Percentiles rank a stretch among this genome's conserved stretches.
These are phyloP conservation scores for Metarhizium guizhouense DNA, from an alignment of 2,329 filamentous ascomycete species.

Conservation along the genomic window DNA sequence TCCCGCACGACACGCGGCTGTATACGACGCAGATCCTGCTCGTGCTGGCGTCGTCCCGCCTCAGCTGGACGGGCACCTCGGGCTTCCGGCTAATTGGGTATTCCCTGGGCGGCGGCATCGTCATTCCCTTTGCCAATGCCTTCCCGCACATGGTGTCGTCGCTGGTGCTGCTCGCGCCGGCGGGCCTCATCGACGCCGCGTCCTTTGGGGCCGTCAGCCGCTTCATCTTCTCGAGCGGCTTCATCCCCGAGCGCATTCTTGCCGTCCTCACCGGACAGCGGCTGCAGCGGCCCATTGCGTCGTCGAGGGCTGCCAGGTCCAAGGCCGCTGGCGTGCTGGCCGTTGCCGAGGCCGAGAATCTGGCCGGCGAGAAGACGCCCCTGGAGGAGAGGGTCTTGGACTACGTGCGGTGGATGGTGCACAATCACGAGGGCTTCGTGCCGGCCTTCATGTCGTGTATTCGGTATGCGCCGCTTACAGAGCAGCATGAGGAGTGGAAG, in stretches of 20 bases:
- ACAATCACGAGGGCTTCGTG: constrained; percentile 48
- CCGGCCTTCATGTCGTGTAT: constrained; percentile 51
- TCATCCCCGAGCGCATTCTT: constrained; percentile 44
- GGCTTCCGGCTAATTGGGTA: constrained; percentile 67
- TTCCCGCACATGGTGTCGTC: constrained; percentile 62
- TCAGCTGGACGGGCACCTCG: constrained; percentile 53
- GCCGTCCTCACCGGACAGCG: constrained; percentile 37
- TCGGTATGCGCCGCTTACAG: constrained; percentile 42
- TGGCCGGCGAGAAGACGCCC: constrained; percentile 14
- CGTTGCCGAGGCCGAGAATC: constrained; percentile 28
- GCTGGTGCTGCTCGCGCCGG: constrained; percentile 69
- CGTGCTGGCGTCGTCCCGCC: constrained; percentile 58
- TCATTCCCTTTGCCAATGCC: constrained; percentile 61
- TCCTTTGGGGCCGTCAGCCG: constrained; percentile 41
- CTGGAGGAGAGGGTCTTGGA: constrained; percentile 38
- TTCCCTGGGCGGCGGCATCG: constrained; percentile 73
- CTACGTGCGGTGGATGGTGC: constrained; percentile 50
- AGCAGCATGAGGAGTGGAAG: constrained; percentile 42
- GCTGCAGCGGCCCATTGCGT: constrained; percentile 41
- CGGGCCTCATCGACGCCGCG: constrained; percentile 57
- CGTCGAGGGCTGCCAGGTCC: constrained; percentile 18
- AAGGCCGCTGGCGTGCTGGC: constrained; percentile 21
- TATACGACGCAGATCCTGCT: constrained; percentile 66
- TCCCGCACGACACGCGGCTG: constrained; percentile 64
- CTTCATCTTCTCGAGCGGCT: constrained; percentile 44